A percentile compares a stretch with the other conserved stretches of the same genome.
phyloP scores from a whole-genome alignment of 305 asterid species.

The Solanum hybrid region DNA sequence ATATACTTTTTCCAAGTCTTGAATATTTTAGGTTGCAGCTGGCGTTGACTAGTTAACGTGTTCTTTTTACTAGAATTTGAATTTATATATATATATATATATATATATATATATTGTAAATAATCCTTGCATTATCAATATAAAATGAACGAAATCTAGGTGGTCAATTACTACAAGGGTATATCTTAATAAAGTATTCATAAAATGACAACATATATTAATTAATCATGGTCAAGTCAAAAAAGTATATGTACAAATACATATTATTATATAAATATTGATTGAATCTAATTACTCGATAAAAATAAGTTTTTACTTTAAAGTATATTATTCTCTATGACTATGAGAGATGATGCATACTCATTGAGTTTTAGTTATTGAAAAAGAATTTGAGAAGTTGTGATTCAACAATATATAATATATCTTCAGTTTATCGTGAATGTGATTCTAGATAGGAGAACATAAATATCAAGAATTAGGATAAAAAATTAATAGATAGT shows the following conservation, averaged over 20 bases:
- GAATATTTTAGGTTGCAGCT: not conserved
- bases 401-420: no score
- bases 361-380: not conserved
- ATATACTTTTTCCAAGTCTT: not conserved
- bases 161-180: not conserved
- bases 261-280: not conserved
- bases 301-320: not conserved
- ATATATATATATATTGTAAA: not conserved
- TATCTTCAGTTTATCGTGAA: rapidly evolving
- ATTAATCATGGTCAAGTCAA: not conserved
- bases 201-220: not conserved
- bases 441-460: no score
- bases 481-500: no score
- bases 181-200: not conserved
- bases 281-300: not conserved
- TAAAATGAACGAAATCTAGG: not conserved
- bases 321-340: not conserved
- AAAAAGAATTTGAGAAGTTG: not conserved
- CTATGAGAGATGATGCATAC: not conserved
- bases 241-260: not conserved
- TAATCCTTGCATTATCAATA: not conserved
- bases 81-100: not conserved
- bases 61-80: not conserved
- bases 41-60: not conserved
- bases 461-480: no score